Evolutionary conservation across 1,139 yeast genomes (phyloP), one percentile per base, ranked within the genome.

Genomic region (Suhomyces choctaworum): DNA sequence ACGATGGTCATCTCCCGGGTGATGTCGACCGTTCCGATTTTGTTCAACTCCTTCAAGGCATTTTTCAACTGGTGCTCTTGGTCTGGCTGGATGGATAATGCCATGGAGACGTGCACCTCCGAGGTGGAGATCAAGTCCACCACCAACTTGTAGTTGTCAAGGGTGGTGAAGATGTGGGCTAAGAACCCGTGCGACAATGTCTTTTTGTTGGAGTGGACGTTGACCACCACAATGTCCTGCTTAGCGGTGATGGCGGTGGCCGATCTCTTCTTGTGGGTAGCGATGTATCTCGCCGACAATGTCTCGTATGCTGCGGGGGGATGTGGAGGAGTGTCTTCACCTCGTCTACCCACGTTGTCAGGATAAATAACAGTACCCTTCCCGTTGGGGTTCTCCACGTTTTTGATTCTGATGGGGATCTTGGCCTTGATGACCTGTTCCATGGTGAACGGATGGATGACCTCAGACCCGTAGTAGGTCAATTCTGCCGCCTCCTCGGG

Each of bases 401-500:
- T 92, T 62, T 92, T 92, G 53, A 92, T 92, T 57, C 97, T 78
- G 58, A 92, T 92, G 28, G 98, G 98, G 51, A 92, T 92, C 57
- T 85, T 86, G 9, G 97, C 97, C 48, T 82, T 81, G 50, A 92
- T 92, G 39, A 90, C 98, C 66, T 92, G 98, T 64, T 92, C 97
- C 98, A 92, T 92, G 22, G 98, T 92, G 69, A 92, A 92, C 2
- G 98, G 98, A 56, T 92, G 98, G 49, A 92, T 92, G 45, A 92
- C 98, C 64, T 92, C 98, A 5, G 95, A 84, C 22, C 98, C 98
- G 56, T 92, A 92, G 62, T 92, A 92, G 1, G 98, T 92, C 61
- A 92, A 76, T 64, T 92, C 98, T 0, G 97, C 94, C 2, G 98
- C 98, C 66, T 92, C 98, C 56, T 92, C 98, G 2, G 98, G 98